Evolutionary conservation across 331 rosid genomes (phyloP), one percentile per base, ranked within the genome.

Genomic region (Acacia concinna): DNA sequence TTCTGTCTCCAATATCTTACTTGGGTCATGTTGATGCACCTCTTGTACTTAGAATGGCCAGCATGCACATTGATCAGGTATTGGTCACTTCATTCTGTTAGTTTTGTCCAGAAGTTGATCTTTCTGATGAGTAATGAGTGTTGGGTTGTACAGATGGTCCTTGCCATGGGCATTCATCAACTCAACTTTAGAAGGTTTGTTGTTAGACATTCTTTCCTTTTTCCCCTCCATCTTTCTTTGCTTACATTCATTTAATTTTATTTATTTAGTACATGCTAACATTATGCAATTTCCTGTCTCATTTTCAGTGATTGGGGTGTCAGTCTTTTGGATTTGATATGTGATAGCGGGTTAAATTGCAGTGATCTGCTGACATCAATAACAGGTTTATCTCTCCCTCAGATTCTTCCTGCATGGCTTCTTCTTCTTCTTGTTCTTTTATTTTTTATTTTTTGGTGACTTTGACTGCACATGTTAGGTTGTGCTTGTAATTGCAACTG

Each of bases 1-100:
- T 95, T 89, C 81, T 93, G 18, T 84, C 87, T 82, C 99, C 99
- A 77, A 90, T 95, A 83, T 90, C 96, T 7, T 95, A 91, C 87
- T 83, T 93, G 90, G 91, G 85, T 32, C 97, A 95, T 86, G 74
- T 79, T 81, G 87, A 81, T 78, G 88, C 94, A 65, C 89, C 89
- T 38, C 76, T 95, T 71, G 94, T 91, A 71, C 89, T 84, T 63
- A 77, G 85, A 85, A 88, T 95, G 99, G 96, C 88, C 63, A 80
- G 62, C 56, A 81, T 89, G 89, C 97, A 88, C 79, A 66, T 91
- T 81, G 98, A 95, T 88, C 82, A 90, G 96, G 98, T 93, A 88
- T 81, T 68, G 57, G 57, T 43, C 38, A 54, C 59, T 76, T 76
- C 43, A n/a, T 77, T 73, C 56, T 79, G 34, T 76, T 67, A 72